These are phyloP conservation scores for Candida argentea DNA, from an alignment of 805 yeast species.

Conservation along the genomic window DNA sequence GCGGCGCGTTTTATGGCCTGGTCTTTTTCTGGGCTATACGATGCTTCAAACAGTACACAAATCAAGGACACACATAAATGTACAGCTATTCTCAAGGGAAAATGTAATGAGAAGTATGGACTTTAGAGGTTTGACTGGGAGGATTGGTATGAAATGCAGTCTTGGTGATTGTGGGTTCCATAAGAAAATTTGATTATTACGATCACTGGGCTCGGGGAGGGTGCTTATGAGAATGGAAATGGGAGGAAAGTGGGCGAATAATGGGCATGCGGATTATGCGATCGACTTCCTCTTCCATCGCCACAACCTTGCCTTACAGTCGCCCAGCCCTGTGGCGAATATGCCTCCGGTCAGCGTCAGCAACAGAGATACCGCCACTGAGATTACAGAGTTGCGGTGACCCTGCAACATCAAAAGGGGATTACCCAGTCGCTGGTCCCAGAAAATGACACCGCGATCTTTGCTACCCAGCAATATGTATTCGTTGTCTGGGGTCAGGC, in stretches of 20 bases:
- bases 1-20: no score
- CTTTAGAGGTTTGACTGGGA: no score
- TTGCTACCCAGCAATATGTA: slow-evolving; percentile 91
- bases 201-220: no score
- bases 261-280: no score
- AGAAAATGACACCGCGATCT: slow-evolving; percentile 93
- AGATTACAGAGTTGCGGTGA: slow-evolving; percentile 89
- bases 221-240: no score
- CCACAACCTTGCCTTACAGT: slow-evolving; percentile 96
- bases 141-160: no score
- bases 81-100: no score
- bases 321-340: slow-evolving; percentile 97
- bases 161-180: no score
- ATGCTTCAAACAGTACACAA: background rate
- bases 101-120: no score
- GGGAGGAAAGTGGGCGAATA: no score
- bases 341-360: slow-evolving; percentile 67
- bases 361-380: slow-evolving; percentile 83
- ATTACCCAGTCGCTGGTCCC: slow-evolving; percentile 90
- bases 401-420: slow-evolving; percentile 95
- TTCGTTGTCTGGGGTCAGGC: slow-evolving; percentile 87
- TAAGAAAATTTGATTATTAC: no score
- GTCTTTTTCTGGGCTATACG: background rate
- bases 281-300: slow-evolving; percentile 54
- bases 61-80: no score